Percentiles rank a stretch among this genome's conserved stretches.
Evolutionary conservation across 768 basidiomycete genomes (phyloP).

Genomic region (Arthromyces matolae): DNA sequence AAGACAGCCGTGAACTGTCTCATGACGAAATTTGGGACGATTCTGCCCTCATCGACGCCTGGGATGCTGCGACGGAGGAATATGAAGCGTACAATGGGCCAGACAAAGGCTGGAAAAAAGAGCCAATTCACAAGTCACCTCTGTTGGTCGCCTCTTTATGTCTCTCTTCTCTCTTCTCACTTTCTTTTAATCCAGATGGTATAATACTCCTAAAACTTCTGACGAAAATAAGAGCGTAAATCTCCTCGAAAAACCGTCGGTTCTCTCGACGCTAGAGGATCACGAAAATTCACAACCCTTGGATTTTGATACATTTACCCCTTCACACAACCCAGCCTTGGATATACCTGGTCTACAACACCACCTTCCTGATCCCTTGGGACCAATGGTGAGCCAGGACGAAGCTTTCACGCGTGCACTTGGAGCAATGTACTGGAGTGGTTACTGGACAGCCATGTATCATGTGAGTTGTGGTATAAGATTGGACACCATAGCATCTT

Average conservation of each 20-base stretch:
- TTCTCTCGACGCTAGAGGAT: not conserved
- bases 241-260: slow-evolving; percentile 2
- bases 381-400: slow-evolving; percentile 52
- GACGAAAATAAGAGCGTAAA: not conserved
- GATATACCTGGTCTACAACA: slow-evolving; percentile 23
- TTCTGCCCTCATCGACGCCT: slow-evolving; percentile 75
- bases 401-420: slow-evolving; percentile 76
- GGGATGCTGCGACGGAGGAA: slow-evolving; percentile 82
- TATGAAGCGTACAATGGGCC: slow-evolving; percentile 71
- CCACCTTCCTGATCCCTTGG: slow-evolving; percentile 29
- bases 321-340: slow-evolving; percentile 65
- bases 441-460: slow-evolving; percentile 86
- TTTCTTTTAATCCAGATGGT: slow-evolving; percentile 57
- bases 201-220: slow-evolving; percentile 50
- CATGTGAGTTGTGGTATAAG: slow-evolving; percentile 46
- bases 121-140: slow-evolving; percentile 66
- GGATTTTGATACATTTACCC: slow-evolving; percentile 69
- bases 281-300: slow-evolving; percentile 52
- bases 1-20: slow-evolving; percentile 58
- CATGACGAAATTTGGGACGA: slow-evolving; percentile 86
- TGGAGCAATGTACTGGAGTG: slow-evolving; percentile 81
- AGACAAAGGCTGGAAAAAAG: slow-evolving; percentile 68
- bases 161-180: not conserved
- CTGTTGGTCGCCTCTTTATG: slow-evolving; percentile 45
- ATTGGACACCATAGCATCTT: not conserved